Percentiles rank a stretch among this genome's conserved stretches.
These are phyloP conservation scores for Hypseocharis bilobata DNA, from an alignment of 441 rosid species.

Conservation along the genomic window DNA sequence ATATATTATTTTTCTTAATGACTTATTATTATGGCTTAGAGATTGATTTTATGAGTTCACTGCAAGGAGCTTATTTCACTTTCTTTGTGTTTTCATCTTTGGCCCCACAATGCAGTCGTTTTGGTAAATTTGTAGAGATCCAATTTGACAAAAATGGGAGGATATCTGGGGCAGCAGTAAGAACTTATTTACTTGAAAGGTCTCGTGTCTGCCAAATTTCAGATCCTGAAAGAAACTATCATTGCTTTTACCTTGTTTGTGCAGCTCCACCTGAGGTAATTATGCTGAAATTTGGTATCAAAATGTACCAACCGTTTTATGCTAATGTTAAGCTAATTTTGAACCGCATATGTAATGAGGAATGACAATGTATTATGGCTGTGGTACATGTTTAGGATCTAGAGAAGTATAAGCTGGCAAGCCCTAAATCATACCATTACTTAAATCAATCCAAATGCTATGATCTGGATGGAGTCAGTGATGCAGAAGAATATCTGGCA, in stretches of 20 bases:
- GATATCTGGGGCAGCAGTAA: conserved; percentile 95
- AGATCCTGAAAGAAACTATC: conserved; percentile 95
- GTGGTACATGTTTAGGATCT: conserved; percentile 48
- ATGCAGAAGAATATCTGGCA: conserved; percentile 84
- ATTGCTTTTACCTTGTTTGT: conserved; percentile 92
- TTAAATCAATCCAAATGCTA: conserved; percentile 83
- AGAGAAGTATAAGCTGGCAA: conserved; percentile 66
- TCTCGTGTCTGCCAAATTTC: conserved; percentile 99
- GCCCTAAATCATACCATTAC: conserved; percentile 69
- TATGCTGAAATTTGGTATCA: conserved; percentile 20
- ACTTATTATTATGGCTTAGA: neutral
- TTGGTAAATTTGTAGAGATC: conserved; percentile 97
- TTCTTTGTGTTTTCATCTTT: conserved; percentile 18
- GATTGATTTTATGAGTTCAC: conserved; percentile 3
- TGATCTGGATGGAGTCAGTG: conserved; percentile 77
- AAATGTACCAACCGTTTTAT: neutral
- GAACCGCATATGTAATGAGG: conserved; percentile 7
- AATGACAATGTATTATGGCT: conserved; percentile 7
- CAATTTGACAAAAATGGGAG: conserved; percentile 96
- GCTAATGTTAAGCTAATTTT: conserved; percentile 12
- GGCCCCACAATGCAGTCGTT: conserved; percentile 63
- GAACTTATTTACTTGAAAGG: conserved; percentile 94
- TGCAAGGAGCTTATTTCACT: conserved; percentile 9
- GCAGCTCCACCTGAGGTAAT: conserved; percentile 92
- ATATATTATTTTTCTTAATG: neutral